phyloP scores from a whole-genome alignment of 1,284 basidiomycete genomes.

The Moesziomyces sp. region DNA sequence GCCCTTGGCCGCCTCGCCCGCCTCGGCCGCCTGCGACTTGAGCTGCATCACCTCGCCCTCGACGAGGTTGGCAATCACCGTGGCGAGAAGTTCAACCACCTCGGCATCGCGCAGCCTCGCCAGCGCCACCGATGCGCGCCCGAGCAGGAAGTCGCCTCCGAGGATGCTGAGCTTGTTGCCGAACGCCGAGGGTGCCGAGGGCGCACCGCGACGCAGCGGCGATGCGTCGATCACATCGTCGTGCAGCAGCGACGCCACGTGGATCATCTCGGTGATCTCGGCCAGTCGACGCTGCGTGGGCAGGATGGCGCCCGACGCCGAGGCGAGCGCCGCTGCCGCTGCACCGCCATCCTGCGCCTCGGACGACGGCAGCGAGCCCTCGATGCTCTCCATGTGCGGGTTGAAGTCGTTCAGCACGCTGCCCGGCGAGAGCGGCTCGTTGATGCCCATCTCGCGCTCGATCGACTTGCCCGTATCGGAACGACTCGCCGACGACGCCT shows the following conservation, averaged over 20 bases:
- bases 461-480: slow-evolving; percentile 59
- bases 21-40: slow-evolving; percentile 57
- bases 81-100: slow-evolving; percentile 91
- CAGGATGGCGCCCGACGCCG: slow-evolving; percentile 69
- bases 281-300: slow-evolving; percentile 92
- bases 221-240: slow-evolving; percentile 94
- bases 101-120: slow-evolving; percentile 86
- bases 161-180: slow-evolving; percentile 96
- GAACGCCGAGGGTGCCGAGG: slow-evolving; percentile 86
- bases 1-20: slow-evolving; percentile 17
- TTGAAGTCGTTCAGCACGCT: slow-evolving; percentile 87
- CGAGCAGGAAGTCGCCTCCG: slow-evolving; percentile 94
- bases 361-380: slow-evolving; percentile 13
- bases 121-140: slow-evolving; percentile 86
- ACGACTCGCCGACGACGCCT: slow-evolving; percentile 53
- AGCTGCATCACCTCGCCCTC: slow-evolving; percentile 96
- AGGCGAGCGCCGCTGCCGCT: slow-evolving; percentile 15
- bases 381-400: slow-evolving; percentile 69
- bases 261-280: slow-evolving; percentile 98
- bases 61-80: slow-evolving; percentile 92
- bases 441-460: slow-evolving; percentile 69
- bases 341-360: slow-evolving; percentile 6
- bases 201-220: slow-evolving; percentile 80
- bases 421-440: slow-evolving; percentile 77
- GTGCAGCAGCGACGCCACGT: slow-evolving; percentile 93